These are phyloP conservation scores for Moesziomyces antarcticus DNA, from an alignment of 1,284 basidiomycete species.

Conservation along the genomic window DNA sequence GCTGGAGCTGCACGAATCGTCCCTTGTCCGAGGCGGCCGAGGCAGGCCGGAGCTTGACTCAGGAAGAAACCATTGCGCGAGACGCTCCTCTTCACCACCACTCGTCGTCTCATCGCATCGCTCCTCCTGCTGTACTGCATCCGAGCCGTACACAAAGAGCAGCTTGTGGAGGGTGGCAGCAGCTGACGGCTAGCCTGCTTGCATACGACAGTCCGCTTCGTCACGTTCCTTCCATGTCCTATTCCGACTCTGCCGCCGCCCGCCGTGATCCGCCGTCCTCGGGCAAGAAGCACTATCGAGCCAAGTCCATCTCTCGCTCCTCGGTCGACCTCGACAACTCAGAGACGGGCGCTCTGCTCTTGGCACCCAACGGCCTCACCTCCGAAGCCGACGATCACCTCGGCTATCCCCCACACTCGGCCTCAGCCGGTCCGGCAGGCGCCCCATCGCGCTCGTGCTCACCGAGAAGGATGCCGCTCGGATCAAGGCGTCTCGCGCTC, in stretches of 20 bases:
- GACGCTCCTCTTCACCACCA: neutral
- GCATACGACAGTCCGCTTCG: conserved; percentile 5
- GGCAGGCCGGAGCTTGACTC: no score
- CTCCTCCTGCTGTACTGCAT: conserved; percentile 5
- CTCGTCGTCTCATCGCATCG: conserved; percentile 2
- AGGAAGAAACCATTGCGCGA: no score
- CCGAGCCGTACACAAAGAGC: conserved; percentile 8
- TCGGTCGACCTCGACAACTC: conserved; percentile 46
- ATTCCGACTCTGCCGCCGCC: conserved; percentile 16
- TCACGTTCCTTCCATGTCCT: conserved; percentile 28
- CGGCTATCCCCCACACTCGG: conserved; percentile 23
- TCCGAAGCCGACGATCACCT: conserved; percentile 17
- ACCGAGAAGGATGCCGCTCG: conserved; percentile 43
- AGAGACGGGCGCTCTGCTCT: conserved; percentile 36
- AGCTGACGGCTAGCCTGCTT: conserved; percentile 10
- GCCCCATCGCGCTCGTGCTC: conserved; percentile 18
- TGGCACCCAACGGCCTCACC: conserved; percentile 32
- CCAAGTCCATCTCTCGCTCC: conserved; percentile 35
- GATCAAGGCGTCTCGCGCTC: conserved; percentile 34
- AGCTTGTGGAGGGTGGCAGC: conserved; percentile 7
- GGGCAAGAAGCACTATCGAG: conserved; percentile 39
- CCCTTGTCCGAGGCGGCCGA: no score
- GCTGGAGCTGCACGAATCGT: neutral
- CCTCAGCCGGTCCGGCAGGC: conserved; percentile 13
- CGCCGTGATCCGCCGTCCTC: conserved; percentile 23